Evolutionary conservation across 352 stramenopile species (phyloP), one percentile per base, ranked within the genome.

Genomic region (Nothophytophthora sp.): DNA sequence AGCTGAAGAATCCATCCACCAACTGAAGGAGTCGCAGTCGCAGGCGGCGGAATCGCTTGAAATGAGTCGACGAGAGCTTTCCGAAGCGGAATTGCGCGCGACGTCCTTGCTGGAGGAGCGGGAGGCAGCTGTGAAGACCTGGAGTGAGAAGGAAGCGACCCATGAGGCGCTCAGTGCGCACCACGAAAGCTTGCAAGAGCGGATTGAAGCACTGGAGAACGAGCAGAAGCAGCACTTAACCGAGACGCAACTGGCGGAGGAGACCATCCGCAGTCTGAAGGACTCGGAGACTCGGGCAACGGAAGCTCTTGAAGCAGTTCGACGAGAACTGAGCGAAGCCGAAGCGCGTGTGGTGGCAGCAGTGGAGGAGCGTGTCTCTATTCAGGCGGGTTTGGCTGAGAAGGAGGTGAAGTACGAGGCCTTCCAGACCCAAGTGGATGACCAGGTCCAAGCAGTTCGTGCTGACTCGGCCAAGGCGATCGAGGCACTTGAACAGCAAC

Each of bases 191-290:
- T 20, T 50, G 1, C 39, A 58, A 7, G 20, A 50, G 32, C 48
- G 28, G 6, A 58, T 42, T 3, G 22, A 55, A 33, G 23, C 46
- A 16, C 25, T 67, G 34, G 53, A 64, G 24, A 45, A 30, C 13
- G 60, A 74, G 27, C 47, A 68, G 0, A 41, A 73, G n/a, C 13
- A 60, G 39, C 54, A 39, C 11, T 32, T 52, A 33, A 38, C 16
- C 28, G 60, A 69, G 25, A 32, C 47, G 29, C 33, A 51, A 19
- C 37, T 53, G 22, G 43, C 52, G 24, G 49, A 60, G 43, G 32
- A 69, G 34, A 64, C 54, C 33, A 64, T 64, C 25, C 32, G 30
- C 4, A 47, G 46, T 22, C 37, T 62, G 51, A 67, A 56, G 38
- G 51, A 49, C 24, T 60, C 44, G 34, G 50, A 52, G 33, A 35